Conservation (phyloP, 2,329 filamentous ascomycete genomes). For the Rachicladosporium sp. region DNA sequence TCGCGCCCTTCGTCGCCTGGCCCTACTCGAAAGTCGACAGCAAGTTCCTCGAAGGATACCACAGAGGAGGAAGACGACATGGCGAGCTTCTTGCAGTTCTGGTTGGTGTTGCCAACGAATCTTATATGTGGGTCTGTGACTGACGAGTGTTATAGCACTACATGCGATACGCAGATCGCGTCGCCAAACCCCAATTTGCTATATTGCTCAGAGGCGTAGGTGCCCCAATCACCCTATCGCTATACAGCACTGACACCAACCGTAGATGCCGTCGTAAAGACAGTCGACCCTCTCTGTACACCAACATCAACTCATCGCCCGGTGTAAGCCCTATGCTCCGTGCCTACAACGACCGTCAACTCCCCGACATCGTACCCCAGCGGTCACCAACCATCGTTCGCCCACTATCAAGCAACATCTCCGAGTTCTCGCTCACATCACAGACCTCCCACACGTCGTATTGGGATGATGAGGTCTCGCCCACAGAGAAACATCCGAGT, state of each 20-base stretch:
- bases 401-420: conserved; percentile 26
- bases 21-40: too few species aligned
- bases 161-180: conserved; percentile 54
- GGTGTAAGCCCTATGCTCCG: conserved; percentile 23
- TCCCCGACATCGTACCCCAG: conserved; percentile 34
- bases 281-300: conserved; percentile 16
- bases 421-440: conserved; percentile 38
- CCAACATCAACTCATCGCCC: conserved; percentile 2
- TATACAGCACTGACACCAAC: conserved; percentile 5
- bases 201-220: conserved; percentile 54
- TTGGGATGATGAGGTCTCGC: not conserved
- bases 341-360: conserved; percentile 4
- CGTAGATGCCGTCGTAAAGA: conserved; percentile 37
- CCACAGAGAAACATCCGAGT: not conserved
- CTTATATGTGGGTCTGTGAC: conserved; percentile 1
- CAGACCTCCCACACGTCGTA: conserved; percentile 48
- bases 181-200: conserved; percentile 47
- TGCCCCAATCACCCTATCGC: conserved; percentile 1
- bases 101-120: conserved; percentile 25
- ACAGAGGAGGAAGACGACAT: conserved; percentile 37
- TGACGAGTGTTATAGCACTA: conserved; percentile 35
- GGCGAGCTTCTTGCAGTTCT: conserved; percentile 42
- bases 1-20: too few species aligned
- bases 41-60: not conserved
- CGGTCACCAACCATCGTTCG: conserved; percentile 33